Percentiles rank a stretch among this genome's conserved stretches.
Evolutionary conservation across 257 asterid species (phyloP).

Genomic region (Nicotiana undulata): DNA sequence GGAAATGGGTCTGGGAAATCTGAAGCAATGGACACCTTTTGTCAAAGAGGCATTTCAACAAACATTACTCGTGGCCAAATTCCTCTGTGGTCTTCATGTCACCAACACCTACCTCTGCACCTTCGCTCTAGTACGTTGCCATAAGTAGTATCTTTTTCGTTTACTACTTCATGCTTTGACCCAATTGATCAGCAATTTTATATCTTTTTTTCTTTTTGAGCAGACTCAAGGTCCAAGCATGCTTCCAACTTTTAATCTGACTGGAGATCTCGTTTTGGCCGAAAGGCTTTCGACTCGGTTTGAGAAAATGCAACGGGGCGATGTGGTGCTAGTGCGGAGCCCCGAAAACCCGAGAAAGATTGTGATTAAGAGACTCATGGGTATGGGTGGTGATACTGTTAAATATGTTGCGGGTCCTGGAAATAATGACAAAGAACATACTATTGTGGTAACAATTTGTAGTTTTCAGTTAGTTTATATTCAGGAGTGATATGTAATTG

Average conservation of each 20-base stretch:
- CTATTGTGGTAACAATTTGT: conserved; percentile 12
- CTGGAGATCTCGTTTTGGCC: conserved; percentile 44
- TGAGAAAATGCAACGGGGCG: conserved; percentile 53
- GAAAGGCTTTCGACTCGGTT: conserved; percentile 46
- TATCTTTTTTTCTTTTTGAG: neutral
- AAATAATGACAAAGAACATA: conserved; percentile 25
- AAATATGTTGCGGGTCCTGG: conserved; percentile 28
- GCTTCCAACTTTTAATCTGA: conserved; percentile 53
- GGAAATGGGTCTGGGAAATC: conserved; percentile 18
- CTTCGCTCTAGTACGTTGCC: conserved; percentile 29
- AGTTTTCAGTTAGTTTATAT: neutral
- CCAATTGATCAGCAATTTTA: neutral
- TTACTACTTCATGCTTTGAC: neutral
- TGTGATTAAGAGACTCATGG: conserved; percentile 54
- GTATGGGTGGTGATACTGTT: conserved; percentile 57
- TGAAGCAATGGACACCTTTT: conserved; percentile 25
- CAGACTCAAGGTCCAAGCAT: conserved; percentile 75
- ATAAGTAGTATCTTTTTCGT: neutral
- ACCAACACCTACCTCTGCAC: conserved; percentile 42
- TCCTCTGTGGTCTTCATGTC: conserved; percentile 55
- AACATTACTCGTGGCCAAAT: conserved; percentile 33
- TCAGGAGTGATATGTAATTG: neutral
- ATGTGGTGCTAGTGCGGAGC: conserved; percentile 55
- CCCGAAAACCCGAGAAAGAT: conserved; percentile 52
- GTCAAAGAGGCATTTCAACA: conserved; percentile 47